These are phyloP conservation scores for Chrysophaeum taylorii DNA, from an alignment of 352 stramenopile genomes.

Conservation along the genomic window DNA sequence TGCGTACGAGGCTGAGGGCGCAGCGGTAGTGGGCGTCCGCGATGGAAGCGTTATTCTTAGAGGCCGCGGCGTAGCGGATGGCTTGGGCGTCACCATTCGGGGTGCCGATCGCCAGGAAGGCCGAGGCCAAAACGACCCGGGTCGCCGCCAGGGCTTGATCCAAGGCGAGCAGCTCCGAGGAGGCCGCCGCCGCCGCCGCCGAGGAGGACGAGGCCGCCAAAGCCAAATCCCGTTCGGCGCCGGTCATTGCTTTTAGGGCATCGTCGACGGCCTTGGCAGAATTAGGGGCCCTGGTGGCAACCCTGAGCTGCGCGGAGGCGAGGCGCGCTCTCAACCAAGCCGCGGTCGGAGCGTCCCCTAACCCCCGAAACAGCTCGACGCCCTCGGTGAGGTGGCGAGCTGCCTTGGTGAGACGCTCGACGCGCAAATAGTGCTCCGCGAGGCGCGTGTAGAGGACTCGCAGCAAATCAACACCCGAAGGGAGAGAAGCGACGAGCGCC, in stretches of 20 bases:
- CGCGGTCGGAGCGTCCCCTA: background rate
- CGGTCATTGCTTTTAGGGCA: background rate
- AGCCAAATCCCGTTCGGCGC: background rate
- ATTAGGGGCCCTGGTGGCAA: background rate
- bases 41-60: background rate
- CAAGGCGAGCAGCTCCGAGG: background rate
- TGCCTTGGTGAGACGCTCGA: background rate
- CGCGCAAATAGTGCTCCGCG: slow-evolving; percentile 1
- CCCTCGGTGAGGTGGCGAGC: background rate
- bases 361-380: background rate
- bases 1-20: background rate
- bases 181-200: background rate
- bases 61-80: background rate
- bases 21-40: background rate
- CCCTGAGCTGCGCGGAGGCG: background rate
- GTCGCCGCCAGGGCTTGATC: background rate
- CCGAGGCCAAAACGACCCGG: background rate
- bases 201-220: background rate
- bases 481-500: background rate
- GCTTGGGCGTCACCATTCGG: background rate
- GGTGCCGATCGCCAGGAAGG: background rate
- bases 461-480: background rate
- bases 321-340: background rate
- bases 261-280: background rate
- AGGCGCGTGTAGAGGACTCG: background rate